phyloP scores from a whole-genome alignment of 2,329 filamentous ascomycete genomes.

The Verticillium klebahnii region DNA sequence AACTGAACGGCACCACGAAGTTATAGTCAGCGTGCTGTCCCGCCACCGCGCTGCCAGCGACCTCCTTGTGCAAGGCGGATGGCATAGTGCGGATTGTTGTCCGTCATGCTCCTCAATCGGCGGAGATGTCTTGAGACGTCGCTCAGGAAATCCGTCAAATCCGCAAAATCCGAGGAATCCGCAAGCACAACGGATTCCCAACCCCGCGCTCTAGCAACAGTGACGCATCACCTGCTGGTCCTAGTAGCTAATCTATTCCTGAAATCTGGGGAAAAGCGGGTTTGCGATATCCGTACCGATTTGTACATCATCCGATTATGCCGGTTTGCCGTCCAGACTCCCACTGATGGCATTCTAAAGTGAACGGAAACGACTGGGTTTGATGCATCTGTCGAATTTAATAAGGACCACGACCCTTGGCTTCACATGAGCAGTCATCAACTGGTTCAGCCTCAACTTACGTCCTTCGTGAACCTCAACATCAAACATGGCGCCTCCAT shows the following conservation, averaged over 20 bases:
- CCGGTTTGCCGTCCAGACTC: background rate
- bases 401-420: background rate
- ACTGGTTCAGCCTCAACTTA: background rate
- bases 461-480: background rate
- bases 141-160: background rate
- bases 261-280: background rate
- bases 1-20: background rate
- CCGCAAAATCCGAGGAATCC: background rate
- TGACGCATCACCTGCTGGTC: background rate
- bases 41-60: background rate
- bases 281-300: background rate
- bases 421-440: background rate
- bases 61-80: background rate
- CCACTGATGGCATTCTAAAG: background rate
- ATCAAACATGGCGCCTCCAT: constrained; percentile 10
- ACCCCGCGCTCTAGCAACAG: background rate
- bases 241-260: background rate
- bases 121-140: background rate
- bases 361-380: background rate
- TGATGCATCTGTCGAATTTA: background rate
- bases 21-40: constrained; percentile 1
- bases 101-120: background rate
- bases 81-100: background rate
- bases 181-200: background rate
- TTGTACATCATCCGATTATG: background rate